Percentiles rank a stretch among this genome's conserved stretches.
phyloP scores from a whole-genome alignment of 371 early-diverging fungal species.

The Mucor saturninus region DNA sequence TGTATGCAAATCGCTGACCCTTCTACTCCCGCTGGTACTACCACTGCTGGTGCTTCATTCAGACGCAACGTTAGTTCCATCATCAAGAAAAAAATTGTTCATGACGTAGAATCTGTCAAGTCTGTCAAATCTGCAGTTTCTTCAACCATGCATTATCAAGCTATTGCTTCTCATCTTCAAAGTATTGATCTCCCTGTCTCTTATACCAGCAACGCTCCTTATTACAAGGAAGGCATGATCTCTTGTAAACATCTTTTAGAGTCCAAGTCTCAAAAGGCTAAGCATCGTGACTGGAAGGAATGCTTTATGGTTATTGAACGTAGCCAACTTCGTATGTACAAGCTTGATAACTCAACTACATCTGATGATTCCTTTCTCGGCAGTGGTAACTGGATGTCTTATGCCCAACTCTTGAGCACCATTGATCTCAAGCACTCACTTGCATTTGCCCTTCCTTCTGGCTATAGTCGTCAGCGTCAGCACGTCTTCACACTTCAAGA shows the following conservation, averaged over 20 bases:
- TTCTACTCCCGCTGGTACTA: not conserved
- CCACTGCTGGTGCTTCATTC: conserved; percentile 19
- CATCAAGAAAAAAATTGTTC: conserved; percentile 16
- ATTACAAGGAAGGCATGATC: conserved; percentile 71
- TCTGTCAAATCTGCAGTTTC: conserved; percentile 28
- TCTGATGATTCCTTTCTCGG: conserved; percentile 39
- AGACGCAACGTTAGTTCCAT: conserved; percentile 42
- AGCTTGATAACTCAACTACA: conserved; percentile 55
- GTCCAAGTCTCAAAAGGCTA: conserved; percentile 72
- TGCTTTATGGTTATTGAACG: conserved; percentile 72
- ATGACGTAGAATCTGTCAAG: conserved; percentile 24
- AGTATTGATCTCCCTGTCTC: conserved; percentile 14
- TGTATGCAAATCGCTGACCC: conserved; percentile 68
- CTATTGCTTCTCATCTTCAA: too few species aligned
- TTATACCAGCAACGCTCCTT: conserved; percentile 33
- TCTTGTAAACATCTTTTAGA: conserved; percentile 82
- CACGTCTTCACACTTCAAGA: conserved; percentile 84
- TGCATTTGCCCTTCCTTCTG: conserved; percentile 78
- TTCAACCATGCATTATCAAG: conserved; percentile 6
- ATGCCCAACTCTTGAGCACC: conserved; percentile 48
- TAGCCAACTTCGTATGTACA: conserved; percentile 78
- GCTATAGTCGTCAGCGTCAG: conserved; percentile 77
- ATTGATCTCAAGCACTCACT: conserved; percentile 78
- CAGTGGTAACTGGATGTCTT: conserved; percentile 17
- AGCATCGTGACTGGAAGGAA: conserved; percentile 80